These are phyloP conservation scores for Botrytis elliptica DNA, from an alignment of 2,329 filamentous ascomycete genomes.

Conservation along the genomic window DNA sequence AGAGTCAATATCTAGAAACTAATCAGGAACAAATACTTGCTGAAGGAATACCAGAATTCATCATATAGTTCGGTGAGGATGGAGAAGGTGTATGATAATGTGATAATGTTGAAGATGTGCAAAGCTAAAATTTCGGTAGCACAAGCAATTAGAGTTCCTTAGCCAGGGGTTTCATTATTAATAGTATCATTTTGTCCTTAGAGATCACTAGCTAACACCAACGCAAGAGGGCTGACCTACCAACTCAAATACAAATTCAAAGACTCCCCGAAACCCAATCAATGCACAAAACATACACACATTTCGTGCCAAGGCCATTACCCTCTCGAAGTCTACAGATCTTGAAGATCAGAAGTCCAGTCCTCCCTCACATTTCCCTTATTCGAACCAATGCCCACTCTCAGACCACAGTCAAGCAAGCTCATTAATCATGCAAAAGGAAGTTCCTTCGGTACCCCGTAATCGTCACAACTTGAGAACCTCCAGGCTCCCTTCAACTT, in stretches of 20 bases:
- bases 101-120: background rate
- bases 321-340: background rate
- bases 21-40: background rate
- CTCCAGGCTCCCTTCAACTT: conserved; percentile 41
- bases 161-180: background rate
- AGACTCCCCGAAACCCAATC: background rate
- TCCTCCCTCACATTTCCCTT: background rate
- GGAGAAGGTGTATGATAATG: background rate
- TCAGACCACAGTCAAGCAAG: background rate
- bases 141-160: background rate
- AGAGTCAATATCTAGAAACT: background rate
- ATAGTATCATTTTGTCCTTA: background rate
- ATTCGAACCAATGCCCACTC: background rate
- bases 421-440: conserved; percentile 39
- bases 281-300: background rate
- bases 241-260: background rate
- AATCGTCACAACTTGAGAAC: conserved; percentile 41
- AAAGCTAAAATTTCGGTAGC: background rate
- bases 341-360: background rate
- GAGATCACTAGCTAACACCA: background rate
- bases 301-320: background rate
- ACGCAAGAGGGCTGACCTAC: background rate
- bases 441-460: conserved; percentile 39
- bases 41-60: background rate
- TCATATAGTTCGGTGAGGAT: background rate